A percentile compares a stretch with the other conserved stretches of the same genome.
phyloP scores from a whole-genome alignment of 768 basidiomycete species.

The Pilatotrama ljubarskyi region DNA sequence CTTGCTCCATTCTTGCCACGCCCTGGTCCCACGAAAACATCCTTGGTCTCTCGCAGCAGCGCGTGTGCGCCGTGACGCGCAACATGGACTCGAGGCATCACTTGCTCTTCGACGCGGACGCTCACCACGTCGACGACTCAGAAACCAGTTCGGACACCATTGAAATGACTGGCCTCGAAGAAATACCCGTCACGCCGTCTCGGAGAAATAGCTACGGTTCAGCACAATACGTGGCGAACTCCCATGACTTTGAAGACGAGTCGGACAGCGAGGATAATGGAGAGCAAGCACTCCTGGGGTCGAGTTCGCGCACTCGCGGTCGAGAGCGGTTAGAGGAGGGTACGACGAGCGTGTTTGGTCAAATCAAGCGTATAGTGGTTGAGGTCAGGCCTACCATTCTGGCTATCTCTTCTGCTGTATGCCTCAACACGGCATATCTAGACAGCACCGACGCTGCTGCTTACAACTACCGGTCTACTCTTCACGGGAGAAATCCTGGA shows the following conservation, averaged over 20 bases:
- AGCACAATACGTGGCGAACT: constrained; percentile 12
- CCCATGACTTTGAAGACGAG: constrained; percentile 25
- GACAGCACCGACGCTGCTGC: constrained; percentile 85
- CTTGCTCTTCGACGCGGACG: constrained; percentile 18
- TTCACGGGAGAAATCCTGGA: constrained; percentile 92
- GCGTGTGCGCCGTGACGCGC: not conserved
- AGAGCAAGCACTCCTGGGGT: constrained; percentile 45
- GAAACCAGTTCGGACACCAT: constrained; percentile 30
- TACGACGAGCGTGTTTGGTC: constrained; percentile 45
- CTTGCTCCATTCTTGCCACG: not conserved
- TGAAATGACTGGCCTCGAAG: constrained; percentile 37
- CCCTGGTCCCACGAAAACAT: not conserved
- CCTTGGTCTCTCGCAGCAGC: not conserved
- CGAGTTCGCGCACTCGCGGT: constrained; percentile 32
- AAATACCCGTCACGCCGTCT: constrained; percentile 27
- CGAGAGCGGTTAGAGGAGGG: constrained; percentile 26
- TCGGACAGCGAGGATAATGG: constrained; percentile 43
- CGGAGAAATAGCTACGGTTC: constrained; percentile 13
- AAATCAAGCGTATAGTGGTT: constrained; percentile 61
- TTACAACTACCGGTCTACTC: constrained; percentile 80
- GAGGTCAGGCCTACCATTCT: constrained; percentile 51
- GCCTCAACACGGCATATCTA: constrained; percentile 31
- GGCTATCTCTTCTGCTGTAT: not conserved
- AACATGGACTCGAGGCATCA: constrained; percentile 14
- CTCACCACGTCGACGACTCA: constrained; percentile 9